These are phyloP conservation scores for Cucumis hystrix DNA, from an alignment of 306 rosid species.

Conservation along the genomic window DNA sequence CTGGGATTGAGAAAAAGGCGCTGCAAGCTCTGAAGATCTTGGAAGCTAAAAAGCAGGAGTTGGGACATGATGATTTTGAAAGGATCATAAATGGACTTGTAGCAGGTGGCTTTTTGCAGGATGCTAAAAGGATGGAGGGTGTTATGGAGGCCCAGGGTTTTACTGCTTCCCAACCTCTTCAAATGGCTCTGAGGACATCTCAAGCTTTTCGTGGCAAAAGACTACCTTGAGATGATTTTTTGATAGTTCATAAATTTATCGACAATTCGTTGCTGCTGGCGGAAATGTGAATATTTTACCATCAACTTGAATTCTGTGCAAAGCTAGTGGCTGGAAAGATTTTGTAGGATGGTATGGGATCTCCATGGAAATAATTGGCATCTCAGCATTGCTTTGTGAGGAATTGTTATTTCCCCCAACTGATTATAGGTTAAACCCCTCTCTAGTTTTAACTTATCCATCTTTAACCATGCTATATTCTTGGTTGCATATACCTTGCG, in stretches of 20 bases:
- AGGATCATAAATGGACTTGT: conserved; percentile 41
- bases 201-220: neutral
- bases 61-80: conserved; percentile 39
- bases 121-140: conserved; percentile 36
- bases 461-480: neutral
- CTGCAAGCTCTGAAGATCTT: conserved; percentile 61
- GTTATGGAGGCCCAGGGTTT: conserved; percentile 66
- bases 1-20: conserved; percentile 64
- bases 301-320: neutral
- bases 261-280: neutral
- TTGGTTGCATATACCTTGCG: neutral
- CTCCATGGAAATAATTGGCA: neutral
- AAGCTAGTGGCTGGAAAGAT: neutral
- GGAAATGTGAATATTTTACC: neutral
- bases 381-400: conserved; percentile 6
- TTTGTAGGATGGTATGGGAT: neutral
- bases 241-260: neutral
- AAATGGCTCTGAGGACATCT: conserved; percentile 11
- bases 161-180: conserved; percentile 12
- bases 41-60: conserved; percentile 55
- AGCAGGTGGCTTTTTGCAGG: conserved; percentile 49
- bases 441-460: neutral
- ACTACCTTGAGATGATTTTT: conserved; percentile 20
- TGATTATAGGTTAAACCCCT: neutral
- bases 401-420: neutral